Conservation (phyloP, 2,329 filamentous ascomycete species). For the Fusarium sp. region DNA sequence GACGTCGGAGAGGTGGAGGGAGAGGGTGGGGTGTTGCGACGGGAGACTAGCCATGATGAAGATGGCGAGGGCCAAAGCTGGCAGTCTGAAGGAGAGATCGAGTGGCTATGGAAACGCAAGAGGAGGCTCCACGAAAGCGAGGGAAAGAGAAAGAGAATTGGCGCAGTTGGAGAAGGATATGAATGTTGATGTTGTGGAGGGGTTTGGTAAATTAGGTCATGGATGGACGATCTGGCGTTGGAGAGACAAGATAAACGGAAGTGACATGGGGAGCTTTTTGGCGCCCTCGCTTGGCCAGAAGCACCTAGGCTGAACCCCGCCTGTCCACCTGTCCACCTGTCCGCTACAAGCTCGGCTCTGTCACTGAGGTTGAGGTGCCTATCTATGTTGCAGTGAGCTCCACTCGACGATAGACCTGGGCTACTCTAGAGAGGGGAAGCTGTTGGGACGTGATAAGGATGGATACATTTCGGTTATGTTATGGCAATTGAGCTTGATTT, state of each 20-base stretch:
- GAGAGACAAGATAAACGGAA: conserved; percentile 8
- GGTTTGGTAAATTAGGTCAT: conserved; percentile 30
- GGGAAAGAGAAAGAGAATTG: conserved; percentile 13
- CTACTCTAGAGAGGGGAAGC: conserved; percentile 25
- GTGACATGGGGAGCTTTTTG: conserved; percentile 25
- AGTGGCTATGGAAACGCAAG: neutral
- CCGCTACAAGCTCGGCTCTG: conserved; percentile 33
- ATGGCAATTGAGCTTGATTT: neutral
- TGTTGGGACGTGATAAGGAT: conserved; percentile 17
- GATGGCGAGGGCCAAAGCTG: conserved; percentile 21
- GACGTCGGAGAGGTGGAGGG: conserved; percentile 70
- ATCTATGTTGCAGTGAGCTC: conserved; percentile 20
- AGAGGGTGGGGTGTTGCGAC: conserved; percentile 64
- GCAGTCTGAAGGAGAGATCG: neutral
- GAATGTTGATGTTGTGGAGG: conserved; percentile 28
- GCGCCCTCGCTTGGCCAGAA: conserved; percentile 31
- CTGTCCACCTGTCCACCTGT: too few relatives aligned
- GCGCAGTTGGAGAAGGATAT: conserved; percentile 22
- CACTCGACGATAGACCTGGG: conserved; percentile 18
- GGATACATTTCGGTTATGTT: neutral
- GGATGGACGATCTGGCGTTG: conserved; percentile 37
- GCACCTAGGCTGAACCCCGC: conserved; percentile 21
- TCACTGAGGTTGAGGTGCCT: conserved; percentile 12
- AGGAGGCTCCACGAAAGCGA: neutral
- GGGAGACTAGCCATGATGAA: conserved; percentile 57